Conservation (phyloP, 1,139 yeast genomes). For the Taiozyma onychis region DNA sequence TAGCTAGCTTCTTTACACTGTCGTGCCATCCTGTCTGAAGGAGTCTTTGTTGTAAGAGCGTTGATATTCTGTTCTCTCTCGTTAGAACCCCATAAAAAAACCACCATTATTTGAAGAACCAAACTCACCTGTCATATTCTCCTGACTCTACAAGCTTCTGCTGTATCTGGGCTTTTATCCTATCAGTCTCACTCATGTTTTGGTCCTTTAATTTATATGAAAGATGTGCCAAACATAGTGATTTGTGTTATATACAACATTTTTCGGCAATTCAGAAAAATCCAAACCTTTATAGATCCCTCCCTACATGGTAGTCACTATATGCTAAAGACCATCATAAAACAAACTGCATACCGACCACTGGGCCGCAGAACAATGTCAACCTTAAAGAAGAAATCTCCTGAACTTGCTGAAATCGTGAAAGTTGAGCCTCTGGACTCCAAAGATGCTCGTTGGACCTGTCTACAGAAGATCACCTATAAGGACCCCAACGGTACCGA, state of each 20-base stretch:
- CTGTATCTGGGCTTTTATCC: conserved; percentile 59
- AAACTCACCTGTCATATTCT: conserved; percentile 42
- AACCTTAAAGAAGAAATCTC: conserved; percentile 24
- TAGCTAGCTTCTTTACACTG: conserved; percentile 56
- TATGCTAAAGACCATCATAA: background rate
- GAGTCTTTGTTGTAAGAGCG: conserved; percentile 55
- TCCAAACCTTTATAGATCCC: background rate
- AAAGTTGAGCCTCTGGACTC: conserved; percentile 28
- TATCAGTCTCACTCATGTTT: conserved; percentile 25
- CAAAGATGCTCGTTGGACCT: conserved; percentile 53
- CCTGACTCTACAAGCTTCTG: conserved; percentile 72
- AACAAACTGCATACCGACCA: background rate
- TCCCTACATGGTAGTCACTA: background rate
- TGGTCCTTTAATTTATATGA: background rate
- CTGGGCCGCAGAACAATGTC: conserved; percentile 15
- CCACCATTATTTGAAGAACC: background rate
- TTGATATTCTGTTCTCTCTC: conserved; percentile 35
- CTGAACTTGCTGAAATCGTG: conserved; percentile 34
- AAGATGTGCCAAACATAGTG: background rate
- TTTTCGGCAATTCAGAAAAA: background rate
- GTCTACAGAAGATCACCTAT: conserved; percentile 59
- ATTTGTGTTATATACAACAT: background rate
- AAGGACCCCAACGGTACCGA: conserved; percentile 57
- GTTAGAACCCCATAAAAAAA: background rate
- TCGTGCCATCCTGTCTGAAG: conserved; percentile 86